These are phyloP conservation scores for Circinella minor DNA, from an alignment of 371 early-diverging fungal species.

Conservation along the genomic window DNA sequence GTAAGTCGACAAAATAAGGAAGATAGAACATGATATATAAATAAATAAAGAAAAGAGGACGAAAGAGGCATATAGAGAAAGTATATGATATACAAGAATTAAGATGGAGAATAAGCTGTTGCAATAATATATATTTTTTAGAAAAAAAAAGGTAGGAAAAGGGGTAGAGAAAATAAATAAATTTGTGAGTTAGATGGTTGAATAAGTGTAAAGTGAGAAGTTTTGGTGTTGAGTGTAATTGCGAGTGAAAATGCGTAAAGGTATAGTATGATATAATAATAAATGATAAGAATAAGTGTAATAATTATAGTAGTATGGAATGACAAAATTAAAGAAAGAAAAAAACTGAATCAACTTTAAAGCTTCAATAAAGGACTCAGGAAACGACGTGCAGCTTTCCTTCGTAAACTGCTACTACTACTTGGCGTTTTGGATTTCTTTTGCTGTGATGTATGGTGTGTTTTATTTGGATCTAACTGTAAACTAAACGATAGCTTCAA, in stretches of 20 bases:
- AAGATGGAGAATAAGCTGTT: neutral
- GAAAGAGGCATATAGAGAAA: neutral
- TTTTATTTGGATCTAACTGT: slow-evolving; percentile 9
- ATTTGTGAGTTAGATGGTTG: neutral
- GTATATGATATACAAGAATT: slow-evolving; percentile 4
- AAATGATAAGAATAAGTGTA: too few relatives aligned
- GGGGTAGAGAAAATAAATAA: neutral
- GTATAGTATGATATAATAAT: slow-evolving; percentile 7
- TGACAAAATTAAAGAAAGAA: neutral
- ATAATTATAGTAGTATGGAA: neutral
- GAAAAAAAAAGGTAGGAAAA: neutral
- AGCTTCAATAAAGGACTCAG: slow-evolving; percentile 33
- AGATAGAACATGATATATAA: neutral
- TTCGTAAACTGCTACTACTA: slow-evolving; percentile 27
- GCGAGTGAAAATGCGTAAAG: slow-evolving; percentile 6
- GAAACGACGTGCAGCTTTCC: slow-evolving; percentile 30
- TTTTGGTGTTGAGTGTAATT: too few relatives aligned
- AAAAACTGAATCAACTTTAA: neutral
- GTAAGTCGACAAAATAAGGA: neutral
- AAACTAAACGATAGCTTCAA: slow-evolving; percentile 24
- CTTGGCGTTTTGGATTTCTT: slow-evolving; percentile 17
- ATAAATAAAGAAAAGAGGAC: neutral
- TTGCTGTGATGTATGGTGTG: slow-evolving; percentile 4
- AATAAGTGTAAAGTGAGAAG: neutral
- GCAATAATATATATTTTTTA: too few relatives aligned